These are phyloP conservation scores for Plenodomus lindquistii DNA, from an alignment of 2,329 filamentous ascomycete genomes.

Conservation along the genomic window DNA sequence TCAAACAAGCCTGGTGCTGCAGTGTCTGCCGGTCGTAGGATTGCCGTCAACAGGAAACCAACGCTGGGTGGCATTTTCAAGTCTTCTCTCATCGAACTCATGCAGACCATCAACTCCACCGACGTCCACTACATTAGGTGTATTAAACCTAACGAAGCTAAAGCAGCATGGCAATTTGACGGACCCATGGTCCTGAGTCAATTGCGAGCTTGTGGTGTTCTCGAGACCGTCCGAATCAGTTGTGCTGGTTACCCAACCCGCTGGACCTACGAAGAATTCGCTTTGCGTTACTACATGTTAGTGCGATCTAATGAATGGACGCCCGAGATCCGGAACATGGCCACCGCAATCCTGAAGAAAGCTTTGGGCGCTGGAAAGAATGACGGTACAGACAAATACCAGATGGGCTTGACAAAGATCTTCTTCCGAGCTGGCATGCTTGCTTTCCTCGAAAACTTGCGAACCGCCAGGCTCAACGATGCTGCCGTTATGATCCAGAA, in stretches of 20 bases:
- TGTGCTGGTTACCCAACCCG: conserved; percentile 95
- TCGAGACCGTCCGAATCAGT: conserved; percentile 97
- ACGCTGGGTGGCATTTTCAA: conserved; percentile 99
- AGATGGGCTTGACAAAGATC: conserved; percentile 96
- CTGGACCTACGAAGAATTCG: conserved; percentile 99
- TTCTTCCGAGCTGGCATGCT: conserved; percentile 99
- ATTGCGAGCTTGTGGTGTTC: conserved; percentile 94
- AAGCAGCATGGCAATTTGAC: conserved; percentile 96
- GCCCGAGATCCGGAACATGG: conserved; percentile 90
- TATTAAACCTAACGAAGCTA: conserved; percentile 98
- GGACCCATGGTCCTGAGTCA: conserved; percentile 98
- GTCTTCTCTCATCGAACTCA: conserved; percentile 94
- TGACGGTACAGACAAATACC: conserved; percentile 85
- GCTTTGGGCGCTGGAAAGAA: conserved; percentile 71
- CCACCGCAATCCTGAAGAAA: conserved; percentile 85
- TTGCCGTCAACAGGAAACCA: conserved; percentile 92
- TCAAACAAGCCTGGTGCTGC: conserved; percentile 72
- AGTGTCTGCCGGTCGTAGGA: conserved; percentile 73
- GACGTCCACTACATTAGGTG: conserved; percentile 99
- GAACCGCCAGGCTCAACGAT: conserved; percentile 86
- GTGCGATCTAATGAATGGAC: conserved; percentile 90
- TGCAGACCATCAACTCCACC: conserved; percentile 96
- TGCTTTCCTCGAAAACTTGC: conserved; percentile 92
- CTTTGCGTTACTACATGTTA: conserved; percentile 96
- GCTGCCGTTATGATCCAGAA: conserved; percentile 99